phyloP scores from a whole-genome alignment of 2,329 filamentous ascomycete species.

The Pseudocercospora ulei region DNA sequence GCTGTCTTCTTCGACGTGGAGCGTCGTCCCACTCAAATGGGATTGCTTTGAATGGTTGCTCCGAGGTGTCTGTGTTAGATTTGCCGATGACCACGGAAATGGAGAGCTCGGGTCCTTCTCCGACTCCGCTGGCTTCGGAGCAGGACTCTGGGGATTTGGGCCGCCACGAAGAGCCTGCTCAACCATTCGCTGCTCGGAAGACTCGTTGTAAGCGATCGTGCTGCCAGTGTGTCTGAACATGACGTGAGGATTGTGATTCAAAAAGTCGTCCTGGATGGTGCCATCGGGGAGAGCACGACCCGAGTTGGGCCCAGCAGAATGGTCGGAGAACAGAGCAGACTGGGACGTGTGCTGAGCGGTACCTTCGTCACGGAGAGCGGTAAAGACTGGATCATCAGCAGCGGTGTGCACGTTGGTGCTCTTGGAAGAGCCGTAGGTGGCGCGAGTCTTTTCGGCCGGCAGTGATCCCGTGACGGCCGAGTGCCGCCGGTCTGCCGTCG shows the following conservation, averaged over 20 bases:
- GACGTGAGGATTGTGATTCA: slow-evolving; percentile 35
- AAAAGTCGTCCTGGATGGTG: slow-evolving; percentile 34
- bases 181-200: slow-evolving; percentile 37
- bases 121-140: slow-evolving; percentile 3
- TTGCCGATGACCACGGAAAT: slow-evolving; percentile 24
- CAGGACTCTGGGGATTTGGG: slow-evolving; percentile 1
- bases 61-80: slow-evolving; percentile 13
- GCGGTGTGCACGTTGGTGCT: neutral
- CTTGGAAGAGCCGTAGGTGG: slow-evolving; percentile 19
- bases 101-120: slow-evolving; percentile 22
- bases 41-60: slow-evolving; percentile 1
- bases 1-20: no score
- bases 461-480: slow-evolving; percentile 11
- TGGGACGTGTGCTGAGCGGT: slow-evolving; percentile 15
- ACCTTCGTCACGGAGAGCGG: slow-evolving; percentile 16
- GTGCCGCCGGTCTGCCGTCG: slow-evolving; percentile 22
- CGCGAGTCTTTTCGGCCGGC: slow-evolving; percentile 17
- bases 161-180: slow-evolving; percentile 28
- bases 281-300: slow-evolving; percentile 29
- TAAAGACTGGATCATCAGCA: slow-evolving; percentile 12
- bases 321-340: slow-evolving; percentile 21
- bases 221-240: slow-evolving; percentile 39
- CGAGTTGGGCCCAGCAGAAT: slow-evolving; percentile 16
- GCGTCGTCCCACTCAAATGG: slow-evolving; percentile 2
- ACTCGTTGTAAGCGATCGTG: slow-evolving; percentile 38